These are phyloP conservation scores for Fusarium sarcochroum DNA, from an alignment of 2,329 filamentous ascomycete species.

Conservation along the genomic window DNA sequence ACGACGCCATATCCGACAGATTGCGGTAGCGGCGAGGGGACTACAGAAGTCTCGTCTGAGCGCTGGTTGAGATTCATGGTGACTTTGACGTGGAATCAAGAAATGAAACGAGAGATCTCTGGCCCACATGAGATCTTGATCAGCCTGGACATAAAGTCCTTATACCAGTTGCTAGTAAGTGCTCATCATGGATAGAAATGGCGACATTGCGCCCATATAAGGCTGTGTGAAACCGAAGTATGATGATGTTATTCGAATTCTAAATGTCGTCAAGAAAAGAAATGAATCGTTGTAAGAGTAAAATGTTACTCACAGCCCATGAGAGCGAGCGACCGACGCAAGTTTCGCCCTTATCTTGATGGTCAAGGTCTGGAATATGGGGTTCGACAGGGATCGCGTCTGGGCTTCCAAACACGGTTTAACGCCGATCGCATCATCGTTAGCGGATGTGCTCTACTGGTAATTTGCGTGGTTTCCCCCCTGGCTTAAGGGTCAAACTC, in stretches of 20 bases:
- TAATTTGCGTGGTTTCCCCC: no score
- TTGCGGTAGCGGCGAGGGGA: background rate
- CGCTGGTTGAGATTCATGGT: background rate
- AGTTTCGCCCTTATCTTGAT: background rate
- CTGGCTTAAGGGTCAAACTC: no score
- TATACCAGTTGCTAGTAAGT: background rate
- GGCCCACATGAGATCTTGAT: background rate
- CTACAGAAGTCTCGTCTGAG: background rate
- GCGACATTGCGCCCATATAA: background rate
- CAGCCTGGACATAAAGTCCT: background rate
- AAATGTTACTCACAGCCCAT: background rate
- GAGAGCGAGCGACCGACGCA: background rate
- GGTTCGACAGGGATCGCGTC: conserved; percentile 1
- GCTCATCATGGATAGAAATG: background rate
- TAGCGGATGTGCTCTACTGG: no score
- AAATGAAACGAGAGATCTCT: background rate
- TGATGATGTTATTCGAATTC: background rate
- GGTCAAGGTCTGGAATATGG: background rate
- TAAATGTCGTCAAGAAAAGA: background rate
- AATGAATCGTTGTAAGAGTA: background rate
- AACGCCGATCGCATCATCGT: conserved; percentile 7
- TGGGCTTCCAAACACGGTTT: background rate
- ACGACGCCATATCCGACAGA: background rate
- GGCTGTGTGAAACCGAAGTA: accelerated
- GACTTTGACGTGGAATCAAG: background rate